Evolutionary conservation across 441 rosid species (phyloP).

Genomic region (Isatis lusitanica): DNA sequence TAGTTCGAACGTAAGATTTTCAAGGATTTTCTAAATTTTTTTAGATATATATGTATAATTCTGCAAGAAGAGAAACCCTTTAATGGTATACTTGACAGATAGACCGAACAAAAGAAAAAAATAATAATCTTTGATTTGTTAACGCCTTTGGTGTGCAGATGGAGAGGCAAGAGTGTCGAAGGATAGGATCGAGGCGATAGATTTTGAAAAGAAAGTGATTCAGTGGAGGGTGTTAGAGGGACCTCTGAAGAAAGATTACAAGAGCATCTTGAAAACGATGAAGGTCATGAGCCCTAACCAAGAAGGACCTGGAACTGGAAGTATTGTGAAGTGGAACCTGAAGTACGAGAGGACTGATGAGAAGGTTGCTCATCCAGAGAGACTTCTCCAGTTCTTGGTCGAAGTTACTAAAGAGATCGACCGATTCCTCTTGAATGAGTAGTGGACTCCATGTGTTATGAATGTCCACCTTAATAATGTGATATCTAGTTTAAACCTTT

Average conservation of each 20-base stretch:
- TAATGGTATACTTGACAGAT: background rate
- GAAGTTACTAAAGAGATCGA: constrained; percentile 19
- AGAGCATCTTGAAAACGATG: constrained; percentile 18
- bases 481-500: too few species aligned
- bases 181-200: constrained; percentile 14
- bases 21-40: too few species aligned
- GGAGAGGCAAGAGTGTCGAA: constrained; percentile 6
- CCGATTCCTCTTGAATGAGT: background rate
- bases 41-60: too few species aligned
- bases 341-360: constrained; percentile 24
- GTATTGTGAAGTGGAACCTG: constrained; percentile 19
- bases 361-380: constrained; percentile 15
- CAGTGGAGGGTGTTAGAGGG: constrained; percentile 20
- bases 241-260: constrained; percentile 18
- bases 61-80: too few species aligned
- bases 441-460: background rate
- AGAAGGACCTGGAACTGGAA: constrained; percentile 11
- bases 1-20: too few species aligned
- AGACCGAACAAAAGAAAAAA: background rate
- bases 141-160: background rate
- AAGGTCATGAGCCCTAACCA: constrained; percentile 15
- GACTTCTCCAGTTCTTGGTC: background rate
- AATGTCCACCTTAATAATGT: too few species aligned
- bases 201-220: constrained; percentile 15
- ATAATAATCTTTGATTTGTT: background rate